Conservation (phyloP, 169 alveolate genomes). For the Nephromyces sp. region DNA sequence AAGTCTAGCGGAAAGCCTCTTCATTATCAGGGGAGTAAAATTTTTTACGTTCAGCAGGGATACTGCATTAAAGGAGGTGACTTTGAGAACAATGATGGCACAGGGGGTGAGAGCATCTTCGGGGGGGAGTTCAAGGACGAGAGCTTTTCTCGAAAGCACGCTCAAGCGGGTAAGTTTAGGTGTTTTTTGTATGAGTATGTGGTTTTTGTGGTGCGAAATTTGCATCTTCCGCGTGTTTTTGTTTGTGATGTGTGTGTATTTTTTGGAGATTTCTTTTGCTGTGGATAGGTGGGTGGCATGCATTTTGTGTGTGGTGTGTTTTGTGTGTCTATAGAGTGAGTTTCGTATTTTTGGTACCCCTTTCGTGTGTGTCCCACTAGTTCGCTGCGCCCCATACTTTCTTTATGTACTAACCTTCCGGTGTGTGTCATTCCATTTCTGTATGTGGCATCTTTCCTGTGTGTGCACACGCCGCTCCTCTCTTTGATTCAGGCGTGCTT, state of each 20-base stretch:
- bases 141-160: constrained; percentile 59
- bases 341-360: too few relatives aligned
- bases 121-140: constrained; percentile 86
- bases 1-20: constrained; percentile 16
- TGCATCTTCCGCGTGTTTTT: neutral
- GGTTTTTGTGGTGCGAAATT: constrained; percentile 56
- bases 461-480: neutral
- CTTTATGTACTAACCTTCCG: neutral
- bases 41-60: neutral
- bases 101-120: constrained; percentile 67
- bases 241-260: neutral
- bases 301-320: constrained; percentile 62
- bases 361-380: neutral
- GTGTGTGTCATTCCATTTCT: neutral
- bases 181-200: constrained; percentile 88
- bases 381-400: too few relatives aligned
- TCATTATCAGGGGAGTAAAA: constrained; percentile 52
- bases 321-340: neutral
- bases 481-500: neutral
- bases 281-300: constrained; percentile 37
- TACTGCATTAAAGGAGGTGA: constrained; percentile 76
- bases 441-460: neutral
- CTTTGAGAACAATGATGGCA: constrained; percentile 82
- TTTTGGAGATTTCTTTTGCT: neutral
- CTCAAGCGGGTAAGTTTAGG: constrained; percentile 81